phyloP scores from a whole-genome alignment of 345 rosid species.

The Euphorbia peplus region DNA sequence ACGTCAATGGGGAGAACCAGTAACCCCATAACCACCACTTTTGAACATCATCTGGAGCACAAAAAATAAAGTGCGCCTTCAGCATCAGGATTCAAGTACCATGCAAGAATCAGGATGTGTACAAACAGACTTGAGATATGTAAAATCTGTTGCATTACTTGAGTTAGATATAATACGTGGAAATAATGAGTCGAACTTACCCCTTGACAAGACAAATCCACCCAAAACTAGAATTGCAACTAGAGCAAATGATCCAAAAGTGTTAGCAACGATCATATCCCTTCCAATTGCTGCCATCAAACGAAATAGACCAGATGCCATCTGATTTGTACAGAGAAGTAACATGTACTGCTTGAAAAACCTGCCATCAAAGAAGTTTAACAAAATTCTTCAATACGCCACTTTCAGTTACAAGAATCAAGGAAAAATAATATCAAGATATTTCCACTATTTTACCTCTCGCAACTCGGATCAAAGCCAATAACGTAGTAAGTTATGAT shows the following conservation, averaged over 20 bases:
- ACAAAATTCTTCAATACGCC: conserved; percentile 6
- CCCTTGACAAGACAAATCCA: conserved; percentile 56
- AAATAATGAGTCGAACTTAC: conserved; percentile 14
- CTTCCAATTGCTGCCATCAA: conserved; percentile 54
- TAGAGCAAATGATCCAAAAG: conserved; percentile 50
- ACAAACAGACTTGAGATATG: background rate
- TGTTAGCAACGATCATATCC: conserved; percentile 56
- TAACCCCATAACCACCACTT: conserved; percentile 74
- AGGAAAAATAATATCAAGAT: background rate
- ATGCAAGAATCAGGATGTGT: background rate
- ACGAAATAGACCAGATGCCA: conserved; percentile 58
- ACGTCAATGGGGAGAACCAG: conserved; percentile 68
- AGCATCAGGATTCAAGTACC: conserved; percentile 11
- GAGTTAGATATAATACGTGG: no score
- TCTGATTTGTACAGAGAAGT: conserved; percentile 47
- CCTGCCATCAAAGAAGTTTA: conserved; percentile 32
- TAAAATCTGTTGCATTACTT: background rate
- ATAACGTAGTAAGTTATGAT: conserved; percentile 48
- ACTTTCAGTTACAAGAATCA: background rate
- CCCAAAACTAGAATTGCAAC: conserved; percentile 49
- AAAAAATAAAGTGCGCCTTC: conserved; percentile 7
- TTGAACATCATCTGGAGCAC: conserved; percentile 42
- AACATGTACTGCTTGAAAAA: conserved; percentile 51
- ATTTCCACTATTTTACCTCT: conserved; percentile 31
- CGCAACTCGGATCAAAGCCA: conserved; percentile 48